Evolutionary conservation across 2,329 filamentous ascomycete species (phyloP).

Genomic region (Cladosporium sp.): DNA sequence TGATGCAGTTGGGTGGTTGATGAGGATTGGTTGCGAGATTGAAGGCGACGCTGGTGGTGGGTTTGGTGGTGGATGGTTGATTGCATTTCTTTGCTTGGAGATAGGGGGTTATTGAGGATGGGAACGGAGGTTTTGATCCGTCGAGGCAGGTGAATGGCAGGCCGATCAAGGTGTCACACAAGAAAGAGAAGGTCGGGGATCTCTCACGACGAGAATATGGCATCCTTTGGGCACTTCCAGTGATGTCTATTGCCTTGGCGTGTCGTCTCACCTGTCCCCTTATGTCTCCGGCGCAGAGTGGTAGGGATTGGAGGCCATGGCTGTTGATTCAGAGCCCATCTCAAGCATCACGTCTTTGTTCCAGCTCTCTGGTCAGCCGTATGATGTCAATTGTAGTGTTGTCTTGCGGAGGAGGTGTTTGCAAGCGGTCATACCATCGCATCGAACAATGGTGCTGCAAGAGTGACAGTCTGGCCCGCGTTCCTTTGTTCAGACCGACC

Average conservation of each 20-base stretch:
- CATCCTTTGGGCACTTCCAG: not conserved
- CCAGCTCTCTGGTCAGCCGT: not conserved
- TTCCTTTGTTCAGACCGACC: slow-evolving; percentile 6
- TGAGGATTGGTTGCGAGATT: too few species aligned
- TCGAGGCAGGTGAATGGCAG: slow-evolving; percentile 7
- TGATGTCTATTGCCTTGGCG: not conserved
- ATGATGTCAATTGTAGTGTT: too few species aligned
- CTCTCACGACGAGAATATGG: not conserved
- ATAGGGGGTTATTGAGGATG: too few species aligned
- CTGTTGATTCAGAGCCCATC: not conserved
- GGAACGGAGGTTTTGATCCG: not conserved
- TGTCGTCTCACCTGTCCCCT: not conserved
- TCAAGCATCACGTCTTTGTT: not conserved
- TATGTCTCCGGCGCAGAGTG: not conserved
- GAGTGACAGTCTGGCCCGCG: not conserved
- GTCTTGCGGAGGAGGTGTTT: not conserved
- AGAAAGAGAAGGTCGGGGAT: slow-evolving; percentile 5
- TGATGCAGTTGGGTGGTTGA: slow-evolving; percentile 3
- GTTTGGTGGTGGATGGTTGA: not conserved
- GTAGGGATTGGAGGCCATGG: not conserved
- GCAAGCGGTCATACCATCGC: too few species aligned
- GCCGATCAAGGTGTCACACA: slow-evolving; percentile 15
- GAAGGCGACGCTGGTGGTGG: not conserved
- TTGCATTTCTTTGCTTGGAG: too few species aligned
- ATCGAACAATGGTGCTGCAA: too few species aligned